Evolutionary conservation across 2,329 filamentous ascomycete species (phyloP), one percentile per base, ranked within the genome.

Genomic region (Phialocephala sp.): DNA sequence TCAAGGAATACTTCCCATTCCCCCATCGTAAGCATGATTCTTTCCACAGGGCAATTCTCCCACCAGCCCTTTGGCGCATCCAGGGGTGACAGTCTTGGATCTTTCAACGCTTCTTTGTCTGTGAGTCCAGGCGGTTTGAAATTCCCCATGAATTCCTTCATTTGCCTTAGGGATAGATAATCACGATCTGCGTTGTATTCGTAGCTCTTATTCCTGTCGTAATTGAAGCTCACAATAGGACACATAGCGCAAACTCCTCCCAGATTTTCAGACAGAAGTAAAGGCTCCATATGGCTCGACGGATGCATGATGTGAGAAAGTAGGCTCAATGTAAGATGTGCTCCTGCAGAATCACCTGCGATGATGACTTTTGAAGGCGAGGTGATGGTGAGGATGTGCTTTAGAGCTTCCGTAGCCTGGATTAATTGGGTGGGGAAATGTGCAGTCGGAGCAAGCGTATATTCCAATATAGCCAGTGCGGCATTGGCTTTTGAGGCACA

Each of bases 261-360:
- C 18, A 88, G 76, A 12, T 79, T 80, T 57, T 61, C 56, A 1
- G 39, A 22, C 6, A 58, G 20, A n/a, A 14, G 39, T 0, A 64
- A 8, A 9, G 32, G 15, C 8, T 62, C 59, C 14, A 60, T 58
- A 20, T 55, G 50, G 2, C 14, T 24, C 15, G 15, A 15, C 1
- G 86, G 85, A 71, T 89, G 86, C 0, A 81, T 75, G 37, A 85
- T 70, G 69, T 85, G 82, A 1, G 80, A 81, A 4, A 84, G 73
- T 1, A 85, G 64, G 2, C 74, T 76, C 2, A 83, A 64, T 12
- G 90, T 91, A 20, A 94, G 82, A 72, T 93, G 94, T 0, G 90
- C 91, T 9, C 91, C 91, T 0, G 91, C 91, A 69, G 90, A 93
- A 74, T 94, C 91, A 1, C 91, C 91, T 5, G 87, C 87, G n/a